Conservation (phyloP, 1,139 yeast genomes). For the Candida mesenterica region DNA sequence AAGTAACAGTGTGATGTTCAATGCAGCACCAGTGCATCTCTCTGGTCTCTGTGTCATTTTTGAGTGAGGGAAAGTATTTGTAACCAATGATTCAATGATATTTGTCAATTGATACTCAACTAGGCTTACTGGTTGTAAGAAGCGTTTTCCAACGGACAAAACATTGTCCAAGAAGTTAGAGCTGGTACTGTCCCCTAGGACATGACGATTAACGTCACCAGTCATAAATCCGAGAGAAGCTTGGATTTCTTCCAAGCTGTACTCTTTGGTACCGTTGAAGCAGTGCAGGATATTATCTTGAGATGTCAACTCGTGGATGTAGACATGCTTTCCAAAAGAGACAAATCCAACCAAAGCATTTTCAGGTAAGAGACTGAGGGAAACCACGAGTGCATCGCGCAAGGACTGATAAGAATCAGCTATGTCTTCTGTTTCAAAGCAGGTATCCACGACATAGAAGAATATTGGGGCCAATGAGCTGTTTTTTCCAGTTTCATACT, state of each 20-base stretch:
- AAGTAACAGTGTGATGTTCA: slow-evolving; percentile 57
- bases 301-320: slow-evolving; percentile 55
- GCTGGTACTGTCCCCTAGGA: slow-evolving; percentile 7
- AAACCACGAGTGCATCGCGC: slow-evolving; percentile 52
- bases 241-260: slow-evolving; percentile 51
- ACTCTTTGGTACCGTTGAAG: slow-evolving; percentile 62
- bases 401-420: slow-evolving; percentile 45
- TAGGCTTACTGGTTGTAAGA: slow-evolving; percentile 46
- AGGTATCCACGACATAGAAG: slow-evolving; percentile 66
- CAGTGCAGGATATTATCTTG: slow-evolving; percentile 29
- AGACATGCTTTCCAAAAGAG: slow-evolving; percentile 64
- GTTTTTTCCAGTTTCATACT: slow-evolving; percentile 51
- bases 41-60: slow-evolving; percentile 48
- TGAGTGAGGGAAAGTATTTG: slow-evolving; percentile 53
- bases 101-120: slow-evolving; percentile 57
- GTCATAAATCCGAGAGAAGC: slow-evolving; percentile 50
- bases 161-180: slow-evolving; percentile 14
- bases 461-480: slow-evolving; percentile 51
- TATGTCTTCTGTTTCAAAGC: slow-evolving; percentile 48
- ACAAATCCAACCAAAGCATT: slow-evolving; percentile 58
- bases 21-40: slow-evolving; percentile 66
- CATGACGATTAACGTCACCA: slow-evolving; percentile 6
- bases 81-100: slow-evolving; percentile 51
- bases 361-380: slow-evolving; percentile 60
- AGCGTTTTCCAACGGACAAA: slow-evolving; percentile 31